Base-by-base conservation (phyloP, 768 basidiomycete species). In the Leccinum fibrillosum region DNA sequence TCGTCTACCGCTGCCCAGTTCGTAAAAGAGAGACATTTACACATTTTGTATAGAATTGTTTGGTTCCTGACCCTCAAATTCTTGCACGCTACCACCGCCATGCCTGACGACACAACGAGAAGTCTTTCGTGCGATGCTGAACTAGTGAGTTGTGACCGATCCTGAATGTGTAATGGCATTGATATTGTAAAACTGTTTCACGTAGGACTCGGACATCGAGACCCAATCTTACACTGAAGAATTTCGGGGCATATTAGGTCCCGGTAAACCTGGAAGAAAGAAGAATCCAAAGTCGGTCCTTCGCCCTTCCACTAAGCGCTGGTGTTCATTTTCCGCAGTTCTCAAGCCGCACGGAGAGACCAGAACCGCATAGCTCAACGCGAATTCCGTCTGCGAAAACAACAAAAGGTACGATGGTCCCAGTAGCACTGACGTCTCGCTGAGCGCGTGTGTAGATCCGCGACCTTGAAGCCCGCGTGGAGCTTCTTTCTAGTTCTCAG, bases 391-490 rank as follows among this genome's bases (percentile, higher is more conserved):
- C 76, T 94, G 53, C 80, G 94, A 66, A 97, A 97, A 70, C 94
- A 96, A 67, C 94, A 95, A 62, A 80, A 88, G 71, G 88, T 88
- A 57, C 58, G 78, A 73, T 49, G 48, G 30, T 44, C 47, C 47
- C 10, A 15, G 17, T 37, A 13, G 13, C 21, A 19, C 51, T 55
- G 30, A 35, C 9, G 6, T 19, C 37, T 49, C 35, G 52, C 55
- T 57, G 55, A 59, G 44, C 26, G 47, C 19, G 52, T 55, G 61
- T 51, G 17, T 65, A 97, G 92, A 94, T 97, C 72, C 90, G 94
- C 21, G 94, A 97, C 74, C 84, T 97, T 37, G 94, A 97, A 75
- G 94, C 94, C 19, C 85, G 91, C 48, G 92, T 97, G n/a, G 94
- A 95, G 74, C 86, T 97, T 8, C 81, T 97, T 17, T 96, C 94